A percentile compares a stretch with the other conserved stretches of the same genome.
These are phyloP conservation scores for Massospora cicadina DNA, from an alignment of 371 early-diverging fungal genomes.

Conservation along the genomic window DNA sequence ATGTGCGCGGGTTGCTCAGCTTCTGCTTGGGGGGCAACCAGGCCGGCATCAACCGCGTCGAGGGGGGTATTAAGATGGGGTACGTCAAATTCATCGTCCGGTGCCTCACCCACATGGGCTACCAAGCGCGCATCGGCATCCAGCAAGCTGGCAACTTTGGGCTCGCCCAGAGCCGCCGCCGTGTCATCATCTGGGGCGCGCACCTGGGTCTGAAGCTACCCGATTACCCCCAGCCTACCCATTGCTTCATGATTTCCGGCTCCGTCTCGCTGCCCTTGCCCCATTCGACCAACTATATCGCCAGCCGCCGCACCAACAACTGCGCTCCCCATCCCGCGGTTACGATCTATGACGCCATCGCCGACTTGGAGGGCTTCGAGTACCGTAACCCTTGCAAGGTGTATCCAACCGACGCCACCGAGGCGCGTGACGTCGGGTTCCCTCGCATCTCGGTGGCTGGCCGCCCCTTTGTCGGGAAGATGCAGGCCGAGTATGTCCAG, in stretches of 20 bases:
- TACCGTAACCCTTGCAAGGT: conserved; percentile 23
- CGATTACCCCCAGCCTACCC: conserved; percentile 26
- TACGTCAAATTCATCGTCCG: conserved; percentile 40
- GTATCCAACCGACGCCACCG: conserved; percentile 15
- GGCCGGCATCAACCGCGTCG: conserved; percentile 19
- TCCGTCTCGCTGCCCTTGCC: conserved; percentile 19
- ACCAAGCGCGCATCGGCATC: conserved; percentile 31
- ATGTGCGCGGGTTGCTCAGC: conserved; percentile 29
- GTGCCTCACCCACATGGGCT: conserved; percentile 34
- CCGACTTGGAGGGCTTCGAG: conserved; percentile 40
- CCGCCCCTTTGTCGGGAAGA: conserved; percentile 17
- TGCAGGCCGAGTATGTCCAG: conserved; percentile 17
- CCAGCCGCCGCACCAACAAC: conserved; percentile 18
- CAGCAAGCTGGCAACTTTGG: conserved; percentile 39
- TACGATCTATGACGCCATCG: conserved; percentile 33
- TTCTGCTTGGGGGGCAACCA: conserved; percentile 30
- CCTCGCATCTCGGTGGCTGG: conserved; percentile 7
- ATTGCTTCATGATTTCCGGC: conserved; percentile 21
- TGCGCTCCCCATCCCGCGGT: conserved; percentile 29
- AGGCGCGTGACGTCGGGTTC: neutral
- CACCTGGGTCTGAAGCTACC: conserved; percentile 29
- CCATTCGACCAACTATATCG: conserved; percentile 18
- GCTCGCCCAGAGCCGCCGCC: conserved; percentile 33
- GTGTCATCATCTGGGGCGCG: conserved; percentile 36
- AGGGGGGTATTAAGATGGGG: conserved; percentile 30